Percentiles rank a stretch among this genome's conserved stretches.
Conservation (phyloP, 1,284 basidiomycete species). For the Microbotryum silenes-acaulis region DNA sequence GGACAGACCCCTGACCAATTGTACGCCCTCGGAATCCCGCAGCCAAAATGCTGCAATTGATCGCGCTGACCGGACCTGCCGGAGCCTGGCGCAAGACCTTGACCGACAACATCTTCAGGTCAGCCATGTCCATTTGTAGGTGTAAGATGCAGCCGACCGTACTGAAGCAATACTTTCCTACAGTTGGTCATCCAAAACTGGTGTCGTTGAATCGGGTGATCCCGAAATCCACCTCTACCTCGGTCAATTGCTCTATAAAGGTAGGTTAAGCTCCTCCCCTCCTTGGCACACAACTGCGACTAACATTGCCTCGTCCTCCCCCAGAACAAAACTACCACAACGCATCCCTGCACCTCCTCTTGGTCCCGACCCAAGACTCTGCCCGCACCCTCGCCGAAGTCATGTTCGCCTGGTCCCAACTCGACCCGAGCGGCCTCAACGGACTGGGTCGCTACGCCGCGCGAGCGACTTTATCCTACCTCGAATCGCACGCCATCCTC, state of each 20-base stretch:
- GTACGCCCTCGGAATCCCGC: background rate
- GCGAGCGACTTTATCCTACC: constrained; percentile 70
- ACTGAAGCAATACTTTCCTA: background rate
- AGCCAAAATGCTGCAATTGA: constrained; percentile 59
- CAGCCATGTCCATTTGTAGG: constrained; percentile 37
- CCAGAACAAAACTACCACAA: constrained; percentile 63
- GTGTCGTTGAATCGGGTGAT: constrained; percentile 73
- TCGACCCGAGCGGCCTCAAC: constrained; percentile 37
- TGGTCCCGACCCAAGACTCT: constrained; percentile 76
- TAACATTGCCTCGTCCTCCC: too few relatives aligned
- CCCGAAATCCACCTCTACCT: constrained; percentile 75
- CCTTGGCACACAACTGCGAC: background rate
- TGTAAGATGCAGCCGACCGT: too few relatives aligned
- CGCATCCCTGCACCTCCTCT: constrained; percentile 72
- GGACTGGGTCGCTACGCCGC: constrained; percentile 61
- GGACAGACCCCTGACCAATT: too few relatives aligned
- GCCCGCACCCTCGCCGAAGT: constrained; percentile 75
- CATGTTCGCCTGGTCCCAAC: constrained; percentile 65
- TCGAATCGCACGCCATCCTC: constrained; percentile 78
- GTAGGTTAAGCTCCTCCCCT: constrained; percentile 43
- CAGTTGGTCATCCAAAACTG: constrained; percentile 73
- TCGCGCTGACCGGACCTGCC: constrained; percentile 63
- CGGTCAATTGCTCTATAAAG: constrained; percentile 79
- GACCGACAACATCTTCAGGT: constrained; percentile 69
- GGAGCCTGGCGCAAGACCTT: constrained; percentile 72